Evolutionary conservation across 2,329 filamentous ascomycete genomes (phyloP).

Genomic region (Botrytis aclada): DNA sequence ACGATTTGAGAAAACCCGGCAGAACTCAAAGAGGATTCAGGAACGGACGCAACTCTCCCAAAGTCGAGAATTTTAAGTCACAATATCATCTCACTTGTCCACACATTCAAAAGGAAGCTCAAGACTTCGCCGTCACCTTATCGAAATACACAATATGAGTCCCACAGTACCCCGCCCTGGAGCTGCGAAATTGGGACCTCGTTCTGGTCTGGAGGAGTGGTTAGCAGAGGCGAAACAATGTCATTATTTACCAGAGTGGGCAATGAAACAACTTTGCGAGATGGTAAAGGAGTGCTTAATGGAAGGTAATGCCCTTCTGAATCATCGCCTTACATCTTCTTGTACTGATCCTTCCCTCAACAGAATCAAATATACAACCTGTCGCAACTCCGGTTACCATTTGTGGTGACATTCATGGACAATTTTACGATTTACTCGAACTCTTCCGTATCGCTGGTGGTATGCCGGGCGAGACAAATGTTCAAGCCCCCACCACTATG

Average conservation of each 20-base stretch:
- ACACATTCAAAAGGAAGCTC: not conserved
- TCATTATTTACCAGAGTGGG: slow-evolving; percentile 90
- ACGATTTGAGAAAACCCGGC: not conserved
- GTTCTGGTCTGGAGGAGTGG: slow-evolving; percentile 92
- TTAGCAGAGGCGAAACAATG: slow-evolving; percentile 94
- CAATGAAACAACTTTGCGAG: slow-evolving; percentile 99
- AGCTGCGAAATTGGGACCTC: slow-evolving; percentile 77
- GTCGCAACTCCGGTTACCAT: slow-evolving; percentile 94
- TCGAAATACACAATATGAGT: slow-evolving; percentile 19
- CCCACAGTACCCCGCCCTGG: slow-evolving; percentile 69
- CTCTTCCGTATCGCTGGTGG: slow-evolving; percentile 94
- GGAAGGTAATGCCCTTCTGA: slow-evolving; percentile 67
- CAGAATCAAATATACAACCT: slow-evolving; percentile 98
- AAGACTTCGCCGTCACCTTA: not conserved
- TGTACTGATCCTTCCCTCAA: slow-evolving; percentile 25
- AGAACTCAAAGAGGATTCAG: slow-evolving; percentile 3
- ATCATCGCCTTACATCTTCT: not conserved
- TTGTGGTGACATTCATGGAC: slow-evolving; percentile 96
- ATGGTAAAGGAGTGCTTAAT: slow-evolving; percentile 98
- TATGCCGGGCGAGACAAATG: slow-evolving; percentile 81
- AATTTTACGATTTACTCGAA: slow-evolving; percentile 97
- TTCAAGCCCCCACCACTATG: slow-evolving; percentile 66
- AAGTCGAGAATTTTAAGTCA: not conserved
- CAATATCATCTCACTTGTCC: not conserved
- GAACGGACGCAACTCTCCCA: not conserved